These are phyloP conservation scores for Scleroderma citrinum DNA, from an alignment of 768 basidiomycete genomes.

Conservation along the genomic window DNA sequence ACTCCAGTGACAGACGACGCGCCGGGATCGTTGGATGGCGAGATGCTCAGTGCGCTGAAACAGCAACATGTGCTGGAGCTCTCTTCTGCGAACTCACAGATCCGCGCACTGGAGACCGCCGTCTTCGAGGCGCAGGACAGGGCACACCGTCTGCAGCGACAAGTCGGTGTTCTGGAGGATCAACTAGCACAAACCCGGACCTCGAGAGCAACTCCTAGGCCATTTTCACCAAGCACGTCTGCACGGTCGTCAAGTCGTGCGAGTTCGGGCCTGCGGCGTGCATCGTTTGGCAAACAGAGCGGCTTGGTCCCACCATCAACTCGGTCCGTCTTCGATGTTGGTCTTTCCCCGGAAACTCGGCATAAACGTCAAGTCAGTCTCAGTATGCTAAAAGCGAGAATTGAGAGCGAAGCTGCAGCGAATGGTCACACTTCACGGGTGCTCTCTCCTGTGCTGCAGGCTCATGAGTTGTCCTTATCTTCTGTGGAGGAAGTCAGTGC, in stretches of 20 bases:
- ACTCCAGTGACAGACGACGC: conserved; percentile 36
- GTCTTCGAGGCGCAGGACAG: conserved; percentile 70
- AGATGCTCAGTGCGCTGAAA: conserved; percentile 60
- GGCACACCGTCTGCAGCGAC: conserved; percentile 63
- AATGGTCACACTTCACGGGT: conserved; percentile 43
- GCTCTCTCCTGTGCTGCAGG: conserved; percentile 47
- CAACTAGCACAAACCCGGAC: conserved; percentile 47
- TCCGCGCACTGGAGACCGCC: conserved; percentile 67
- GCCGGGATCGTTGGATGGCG: conserved; percentile 60
- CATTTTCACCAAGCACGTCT: conserved; percentile 41
- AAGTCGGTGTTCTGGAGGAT: conserved; percentile 58
- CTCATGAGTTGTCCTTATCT: conserved; percentile 4
- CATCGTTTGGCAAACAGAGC: conserved; percentile 29
- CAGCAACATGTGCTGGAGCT: conserved; percentile 80
- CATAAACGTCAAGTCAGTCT: conserved; percentile 82
- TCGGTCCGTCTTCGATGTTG: conserved; percentile 61
- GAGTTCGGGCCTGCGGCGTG: conserved; percentile 34
- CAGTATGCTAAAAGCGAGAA: conserved; percentile 87
- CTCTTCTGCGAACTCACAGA: conserved; percentile 72
- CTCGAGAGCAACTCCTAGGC: conserved; percentile 37
- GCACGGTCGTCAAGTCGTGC: conserved; percentile 40
- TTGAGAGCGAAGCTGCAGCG: conserved; percentile 67
- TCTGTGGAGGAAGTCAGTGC: conserved; percentile 8
- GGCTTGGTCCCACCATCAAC: conserved; percentile 36
- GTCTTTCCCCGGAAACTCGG: conserved; percentile 65